Evolutionary conservation across 352 stramenopile genomes (phyloP), one percentile per base, ranked within the genome.

Genomic region (Aphanomyces cochlioides): DNA sequence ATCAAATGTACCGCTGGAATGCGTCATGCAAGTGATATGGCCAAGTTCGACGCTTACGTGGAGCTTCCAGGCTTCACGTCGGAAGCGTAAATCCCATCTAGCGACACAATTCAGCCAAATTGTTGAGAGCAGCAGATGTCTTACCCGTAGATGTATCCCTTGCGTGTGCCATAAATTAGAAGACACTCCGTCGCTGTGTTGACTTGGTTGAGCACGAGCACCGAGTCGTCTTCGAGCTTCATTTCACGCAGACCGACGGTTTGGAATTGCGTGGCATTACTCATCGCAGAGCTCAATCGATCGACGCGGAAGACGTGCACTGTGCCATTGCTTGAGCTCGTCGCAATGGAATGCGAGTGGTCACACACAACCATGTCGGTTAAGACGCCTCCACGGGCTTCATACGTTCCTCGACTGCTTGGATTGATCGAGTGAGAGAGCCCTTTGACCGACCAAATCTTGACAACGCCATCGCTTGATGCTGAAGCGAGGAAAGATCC

Each of bases 221-320:
- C 85, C 34, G 97, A 91, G n/a, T 96, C 97, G 77, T 87, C 82
- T 59, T 91, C 81, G 6, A 94, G 79, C 21, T 85, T 74, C 13
- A 96, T 76, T 64, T 94, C 86, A 53, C 90, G 90, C 37, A 94
- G 66, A 3, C 81, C 85, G 19, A 73, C 89, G 0, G 82, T 77
- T 17, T 92, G 84, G 64, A 90, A 88, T 56, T 90, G 92, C 15
- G 21, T 61, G 19, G 50, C 19, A 28, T 58, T 58, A 5, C 7
- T 61, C 17, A 37, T 40, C 12, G 81, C 77, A 6, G 81, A 74
- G 68, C 79, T 90, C 47, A 94, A 82, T 43, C 96, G 89, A 65
- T 99, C 97, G 61, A 99, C 93, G 53, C 94, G 87, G 86, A 98
- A 99, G 3, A 99, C 90, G 75, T 99, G 96, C 13, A 99, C 81